Evolutionary conservation across 768 basidiomycete species (phyloP), one percentile per base, ranked within the genome.

Genomic region (Agaricus blazei): DNA sequence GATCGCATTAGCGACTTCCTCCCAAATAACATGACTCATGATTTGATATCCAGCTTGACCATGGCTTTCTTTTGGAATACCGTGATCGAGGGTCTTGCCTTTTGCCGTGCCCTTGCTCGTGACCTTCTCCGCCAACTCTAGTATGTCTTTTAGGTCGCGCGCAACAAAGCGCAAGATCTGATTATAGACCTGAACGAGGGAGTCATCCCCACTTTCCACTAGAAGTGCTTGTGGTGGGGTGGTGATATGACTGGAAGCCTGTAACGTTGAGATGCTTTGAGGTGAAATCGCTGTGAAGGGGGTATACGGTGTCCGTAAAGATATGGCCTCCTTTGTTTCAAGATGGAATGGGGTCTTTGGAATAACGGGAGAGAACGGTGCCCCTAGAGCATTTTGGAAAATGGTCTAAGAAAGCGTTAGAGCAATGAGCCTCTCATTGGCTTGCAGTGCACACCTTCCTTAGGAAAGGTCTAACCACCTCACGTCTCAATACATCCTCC

Each of bases 1-100:
- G 47, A 99, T 82, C 0, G 90, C 80, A 41, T 76, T 74, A 1
- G 85, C 88, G 19, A 96, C 70, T 69, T 95, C 93, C 9, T 85
- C 85, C 90, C 93, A 96, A 4, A 98, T 75, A 8, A 96, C 89
- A 62, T 90, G 88, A 0, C 87, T 83, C 75, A 98, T 81, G 51
- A 98, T 85, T 58, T 92, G 82, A 66, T 94, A 98, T 0, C 83
- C 81, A 24, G 75, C 65, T 2, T 61, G 65, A 9, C 62, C 64
- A 0, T 41, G 49, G 59, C 54, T 67, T 54, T 60, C 65, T 29
- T 52, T 60, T 40, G 58, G 52, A 5, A 57, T 54, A 9, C 9
- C 42, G 28, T 27, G 7, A n/a, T 45, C 54, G 31, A 45, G 45
- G 8, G 11, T 27, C 24, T 29, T 49, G 9, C 51, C 44, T 24